Evolutionary conservation across 2,329 filamentous ascomycete species (phyloP), one percentile per base, ranked within the genome.

Genomic region (Monosporascus sp.): DNA sequence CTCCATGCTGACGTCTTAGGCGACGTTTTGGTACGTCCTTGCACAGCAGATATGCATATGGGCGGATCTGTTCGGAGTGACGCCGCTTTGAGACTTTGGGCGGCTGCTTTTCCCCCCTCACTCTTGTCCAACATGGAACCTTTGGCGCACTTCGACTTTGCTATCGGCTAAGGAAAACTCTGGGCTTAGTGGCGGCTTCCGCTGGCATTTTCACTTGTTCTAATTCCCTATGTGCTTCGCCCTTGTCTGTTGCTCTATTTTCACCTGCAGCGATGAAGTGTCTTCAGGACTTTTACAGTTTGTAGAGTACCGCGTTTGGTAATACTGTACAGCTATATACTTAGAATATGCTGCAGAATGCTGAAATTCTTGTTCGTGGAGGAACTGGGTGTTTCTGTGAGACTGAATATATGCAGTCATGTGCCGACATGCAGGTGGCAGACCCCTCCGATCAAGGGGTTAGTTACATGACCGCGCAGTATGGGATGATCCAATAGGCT

Each of bases 1-100:
- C 44, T 74, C 74, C 50, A 82, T 79, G 70, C 72, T 82, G 50
- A 78, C 78, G 46, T 64, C 63, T 55, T 60, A 46, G 47, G 18
- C n/a, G 24, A 46, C 24, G 15, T 46, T 46, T 46, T 46, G 43
- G 43, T 46, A 18, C 43, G 15, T 24, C 24, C 43, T 46, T 46
- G 43, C 43, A 46, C 43, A 46, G 24, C 43, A 46, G 43, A 46
- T 46, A 46, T 31, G 43, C 43, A 18, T 18, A 31, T 28, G 43
- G 43, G 43, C 43, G 43, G 43, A 14, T 46, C 14, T 46, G 14
- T 46, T 31, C 43, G 43, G 43, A 46, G 24, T 46, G 43, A 24
- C 24, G 24, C 3, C 24, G 43, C 7, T 46, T 46, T 31, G 43
- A 28, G 20, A 46, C 43, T 31, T 46, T 17, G 24, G 11, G 22